Evolutionary conservation across 768 basidiomycete species (phyloP), one percentile per base, ranked within the genome.

Genomic region (Panaeolus papilionaceus): DNA sequence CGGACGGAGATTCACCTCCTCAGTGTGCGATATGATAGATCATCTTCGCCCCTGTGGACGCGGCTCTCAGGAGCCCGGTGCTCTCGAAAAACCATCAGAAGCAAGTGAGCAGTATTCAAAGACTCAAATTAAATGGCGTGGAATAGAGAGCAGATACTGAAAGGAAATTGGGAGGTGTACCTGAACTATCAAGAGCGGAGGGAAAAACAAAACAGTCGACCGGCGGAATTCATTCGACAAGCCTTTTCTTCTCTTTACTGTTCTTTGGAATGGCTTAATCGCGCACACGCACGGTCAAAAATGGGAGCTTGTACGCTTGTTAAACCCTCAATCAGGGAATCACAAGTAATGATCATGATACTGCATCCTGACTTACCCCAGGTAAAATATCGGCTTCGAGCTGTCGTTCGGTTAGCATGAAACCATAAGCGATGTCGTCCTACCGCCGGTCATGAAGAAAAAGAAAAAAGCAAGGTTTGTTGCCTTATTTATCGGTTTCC

Each of bases 371-470:
- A 33, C 33, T 33, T 23, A 49, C 47, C 47, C 54, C 54, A 58
- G 54, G 54, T 58, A 28, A 28, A 33, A 44, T 6, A 16, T 11
- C 23, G 54, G 28, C 28, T 33, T 58, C 28, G 54, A 58, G 54
- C 4, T 58, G 14, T 58, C 11, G 28, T 33, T 28, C 51, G 51
- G 51, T 20, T 54, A 23, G 23, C 23, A 33, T 33, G 33, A 58
- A 58, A 7, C 16, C 33, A 33, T 58, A 58, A 58, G 54, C 54
- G 54, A 58, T 28, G 54, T 58, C 54, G 54, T 58, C 54, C 54
- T 58, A 58, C 54, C 54, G 54, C 54, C 54, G 54, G 54, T 58
- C 54, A 58, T 58, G 42, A 44, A 44, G 39, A 44, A 44, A 33
- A 33, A 20, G n/a, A 8, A n/a, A 47, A 47, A 58, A 58, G 33